Evolutionary conservation across 306 rosid genomes (phyloP).

Genomic region (Acacia acuminata): DNA sequence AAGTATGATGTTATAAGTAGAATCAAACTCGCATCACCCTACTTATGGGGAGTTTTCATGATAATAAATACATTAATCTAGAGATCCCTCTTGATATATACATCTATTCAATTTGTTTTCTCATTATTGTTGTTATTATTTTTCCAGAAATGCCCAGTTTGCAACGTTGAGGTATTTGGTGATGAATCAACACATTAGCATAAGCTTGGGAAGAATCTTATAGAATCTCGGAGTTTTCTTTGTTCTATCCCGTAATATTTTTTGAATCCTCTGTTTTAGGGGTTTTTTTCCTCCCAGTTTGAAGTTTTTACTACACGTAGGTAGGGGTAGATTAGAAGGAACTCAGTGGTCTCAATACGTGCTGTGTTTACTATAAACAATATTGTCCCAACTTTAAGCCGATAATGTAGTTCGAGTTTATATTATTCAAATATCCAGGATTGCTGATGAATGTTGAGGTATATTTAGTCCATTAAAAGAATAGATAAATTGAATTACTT

Average conservation of each 20-base stretch:
- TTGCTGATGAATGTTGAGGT: neutral
- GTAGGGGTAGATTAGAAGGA: conserved; percentile 41
- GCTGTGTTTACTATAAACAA: neutral
- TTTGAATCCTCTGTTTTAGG: neutral
- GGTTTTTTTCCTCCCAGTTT: neutral
- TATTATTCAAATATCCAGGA: neutral
- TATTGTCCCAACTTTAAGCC: neutral
- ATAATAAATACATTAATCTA: neutral
- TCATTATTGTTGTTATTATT: neutral
- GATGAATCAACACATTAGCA: conserved; percentile 53
- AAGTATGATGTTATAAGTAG: no score
- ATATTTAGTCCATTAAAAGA: neutral
- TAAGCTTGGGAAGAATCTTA: conserved; percentile 22
- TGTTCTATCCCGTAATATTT: conserved; percentile 11
- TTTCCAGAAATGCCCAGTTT: conserved; percentile 82
- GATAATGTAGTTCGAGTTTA: neutral
- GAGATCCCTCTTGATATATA: neutral
- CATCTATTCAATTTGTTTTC: neutral
- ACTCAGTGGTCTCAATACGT: neutral
- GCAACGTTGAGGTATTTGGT: conserved; percentile 86
- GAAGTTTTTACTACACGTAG: conserved; percentile 41
- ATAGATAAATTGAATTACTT: neutral
- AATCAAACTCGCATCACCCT: no score
- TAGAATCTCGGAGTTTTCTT: conserved; percentile 11
- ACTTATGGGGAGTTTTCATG: no score